Conservation (phyloP, 2,329 filamentous ascomycete genomes). For the Botrytis byssoidea region DNA sequence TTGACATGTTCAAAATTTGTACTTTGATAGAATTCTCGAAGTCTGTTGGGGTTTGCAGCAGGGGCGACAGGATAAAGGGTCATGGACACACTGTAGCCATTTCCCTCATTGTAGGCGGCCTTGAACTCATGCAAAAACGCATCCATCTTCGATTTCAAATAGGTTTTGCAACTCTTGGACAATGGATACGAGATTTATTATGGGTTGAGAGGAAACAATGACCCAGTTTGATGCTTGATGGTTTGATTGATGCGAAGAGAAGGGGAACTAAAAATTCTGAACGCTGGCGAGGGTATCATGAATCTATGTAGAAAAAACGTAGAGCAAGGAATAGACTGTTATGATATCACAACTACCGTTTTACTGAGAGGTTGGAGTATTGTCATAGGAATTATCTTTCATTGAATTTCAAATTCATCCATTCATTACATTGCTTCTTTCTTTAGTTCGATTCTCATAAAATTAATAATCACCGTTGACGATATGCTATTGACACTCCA, state of each 20-base stretch:
- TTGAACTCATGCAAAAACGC: conserved; percentile 71
- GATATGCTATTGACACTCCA: conserved; percentile 8
- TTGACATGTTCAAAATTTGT: conserved; percentile 62
- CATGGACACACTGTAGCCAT: conserved; percentile 72
- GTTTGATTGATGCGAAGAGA: neutral
- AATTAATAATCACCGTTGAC: neutral
- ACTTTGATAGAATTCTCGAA: conserved; percentile 69
- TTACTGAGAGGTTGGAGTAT: neutral
- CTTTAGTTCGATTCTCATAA: neutral
- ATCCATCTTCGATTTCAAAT: conserved; percentile 58
- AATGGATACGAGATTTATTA: neutral
- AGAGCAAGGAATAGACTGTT: neutral
- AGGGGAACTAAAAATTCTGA: neutral
- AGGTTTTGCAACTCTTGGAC: neutral
- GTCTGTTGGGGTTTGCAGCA: conserved; percentile 58
- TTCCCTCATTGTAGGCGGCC: conserved; percentile 59
- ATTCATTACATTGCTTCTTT: neutral
- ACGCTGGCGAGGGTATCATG: conserved; percentile 7
- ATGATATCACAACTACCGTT: neutral
- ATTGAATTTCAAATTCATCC: neutral
- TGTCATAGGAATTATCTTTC: conserved; percentile 2
- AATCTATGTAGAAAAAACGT: neutral
- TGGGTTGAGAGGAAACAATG: neutral
- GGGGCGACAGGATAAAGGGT: conserved; percentile 72
- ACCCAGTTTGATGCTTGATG: neutral